Evolutionary conservation across 1,139 yeast species (phyloP), one percentile per base, ranked within the genome.

Genomic region (Hansenula sp.): DNA sequence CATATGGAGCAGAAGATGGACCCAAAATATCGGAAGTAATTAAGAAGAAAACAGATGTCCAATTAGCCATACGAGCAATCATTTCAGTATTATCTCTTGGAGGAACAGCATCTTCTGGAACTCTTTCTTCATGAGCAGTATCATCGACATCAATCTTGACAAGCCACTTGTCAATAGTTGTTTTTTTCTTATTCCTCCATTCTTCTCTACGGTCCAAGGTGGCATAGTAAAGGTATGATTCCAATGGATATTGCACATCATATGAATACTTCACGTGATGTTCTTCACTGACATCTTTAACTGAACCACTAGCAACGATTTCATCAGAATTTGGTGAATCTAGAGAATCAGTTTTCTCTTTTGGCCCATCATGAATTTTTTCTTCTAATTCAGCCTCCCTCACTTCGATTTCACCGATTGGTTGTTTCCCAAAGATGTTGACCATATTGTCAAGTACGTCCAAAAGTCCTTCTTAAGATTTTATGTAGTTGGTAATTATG

Each of bases 11-110:
- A 38, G 62, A 57, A 14, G 65, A 57, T 17, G 75, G 75, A 18
- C 75, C 75, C 30, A 69, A 58, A 38, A 69, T 68, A 56, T 69
- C 75, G 3, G 75, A 69, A 14, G 75, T 69, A 40, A 69, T 69
- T 34, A 69, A 56, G 48, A 60, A 69, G 52, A 69, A 69, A 10
- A 68, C 71, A 1, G 71, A 59, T 42, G 60, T 53, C 55, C 61
- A 56, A 22, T 62, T 51, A 6, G 68, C 67, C 24, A 55, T 51
- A 33, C 66, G 53, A 12, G 62, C 43, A 44, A 55, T 50, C 39
- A 61, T 53, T 48, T 57, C 60, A 29, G 65, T 58, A 25, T 55
- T 48, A 19, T 39, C 36, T 27, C 32, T 39, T 34, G 38, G 29
- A 13, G 34, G 32, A 13, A 26, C 36, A 14, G 44, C 41, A 30